These are phyloP conservation scores for Aureobasidium mangrovei DNA, from an alignment of 2,329 filamentous ascomycete genomes.

Conservation along the genomic window DNA sequence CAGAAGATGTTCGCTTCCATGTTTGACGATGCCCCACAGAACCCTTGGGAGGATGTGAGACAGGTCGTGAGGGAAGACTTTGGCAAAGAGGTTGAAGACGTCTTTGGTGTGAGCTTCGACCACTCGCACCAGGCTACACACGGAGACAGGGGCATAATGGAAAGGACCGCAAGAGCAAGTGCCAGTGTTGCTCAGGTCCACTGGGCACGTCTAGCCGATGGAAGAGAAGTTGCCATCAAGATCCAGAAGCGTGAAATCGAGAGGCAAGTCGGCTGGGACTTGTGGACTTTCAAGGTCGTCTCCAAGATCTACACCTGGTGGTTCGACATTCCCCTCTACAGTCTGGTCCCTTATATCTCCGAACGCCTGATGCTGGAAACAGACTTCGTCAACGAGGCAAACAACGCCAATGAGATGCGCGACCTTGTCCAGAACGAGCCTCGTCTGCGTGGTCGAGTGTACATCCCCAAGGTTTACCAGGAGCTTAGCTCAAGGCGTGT, in stretches of 20 bases:
- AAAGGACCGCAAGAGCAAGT: conserved; percentile 64
- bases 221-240: conserved; percentile 88
- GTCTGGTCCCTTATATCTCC: conserved; percentile 81
- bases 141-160: conserved; percentile 52
- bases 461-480: conserved; percentile 75
- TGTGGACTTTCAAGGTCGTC: conserved; percentile 89
- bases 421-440: conserved; percentile 66
- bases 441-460: conserved; percentile 68
- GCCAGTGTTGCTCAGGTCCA: conserved; percentile 96
- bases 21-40: conserved; percentile 97
- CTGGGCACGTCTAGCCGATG: conserved; percentile 79
- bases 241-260: conserved; percentile 93
- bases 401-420: conserved; percentile 80
- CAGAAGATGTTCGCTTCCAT: conserved; percentile 92
- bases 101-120: conserved; percentile 78
- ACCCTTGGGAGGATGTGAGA: conserved; percentile 77
- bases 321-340: conserved; percentile 91
- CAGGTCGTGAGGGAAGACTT: conserved; percentile 83
- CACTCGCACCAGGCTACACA: conserved; percentile 40
- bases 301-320: conserved; percentile 72
- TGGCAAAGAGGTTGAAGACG: conserved; percentile 71
- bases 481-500: conserved; percentile 76
- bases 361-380: conserved; percentile 90
- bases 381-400: conserved; percentile 85
- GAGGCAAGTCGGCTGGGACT: conserved; percentile 84